Conservation (phyloP, 805 yeast species). For the Ogataea paradorogensis region DNA sequence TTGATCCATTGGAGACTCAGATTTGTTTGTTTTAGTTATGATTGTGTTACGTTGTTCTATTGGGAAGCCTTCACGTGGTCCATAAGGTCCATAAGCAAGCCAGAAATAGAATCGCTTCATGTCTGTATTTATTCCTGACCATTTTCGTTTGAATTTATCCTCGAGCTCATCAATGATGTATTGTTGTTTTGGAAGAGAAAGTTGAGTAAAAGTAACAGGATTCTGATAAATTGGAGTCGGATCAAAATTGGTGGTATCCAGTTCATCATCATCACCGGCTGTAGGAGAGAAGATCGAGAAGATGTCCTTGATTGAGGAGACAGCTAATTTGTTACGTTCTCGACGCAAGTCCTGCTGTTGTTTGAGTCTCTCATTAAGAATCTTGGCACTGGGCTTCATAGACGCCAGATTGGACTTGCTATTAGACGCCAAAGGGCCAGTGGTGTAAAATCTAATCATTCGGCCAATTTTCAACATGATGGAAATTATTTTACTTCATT, state of each 20-base stretch:
- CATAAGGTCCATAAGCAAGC: slow-evolving; percentile 69
- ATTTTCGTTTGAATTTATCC: slow-evolving; percentile 44
- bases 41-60: slow-evolving; percentile 1
- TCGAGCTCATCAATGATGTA: slow-evolving; percentile 49
- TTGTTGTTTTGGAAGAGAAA: slow-evolving; percentile 55
- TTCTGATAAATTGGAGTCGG: slow-evolving; percentile 32
- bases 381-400: slow-evolving; percentile 25
- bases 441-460: slow-evolving; percentile 5
- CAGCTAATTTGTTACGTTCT: slow-evolving; percentile 35
- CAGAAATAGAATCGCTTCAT: slow-evolving; percentile 58
- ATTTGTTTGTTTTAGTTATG: background rate
- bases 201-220: slow-evolving; percentile 27
- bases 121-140: slow-evolving; percentile 49
- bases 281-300: slow-evolving; percentile 33
- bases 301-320: slow-evolving; percentile 40
- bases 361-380: slow-evolving; percentile 24
- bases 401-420: slow-evolving; percentile 10
- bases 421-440: slow-evolving; percentile 3
- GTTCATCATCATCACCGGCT: slow-evolving; percentile 32
- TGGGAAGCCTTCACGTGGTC: slow-evolving; percentile 57
- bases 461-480: slow-evolving; percentile 3
- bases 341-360: slow-evolving; percentile 30
- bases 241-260: slow-evolving; percentile 33
- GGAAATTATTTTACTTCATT: background rate
- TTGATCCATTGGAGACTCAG: slow-evolving; percentile 3